Evolutionary conservation across 2,329 filamentous ascomycete genomes (phyloP), one percentile per base, ranked within the genome.

Genomic region (Fusarium pilosicola): DNA sequence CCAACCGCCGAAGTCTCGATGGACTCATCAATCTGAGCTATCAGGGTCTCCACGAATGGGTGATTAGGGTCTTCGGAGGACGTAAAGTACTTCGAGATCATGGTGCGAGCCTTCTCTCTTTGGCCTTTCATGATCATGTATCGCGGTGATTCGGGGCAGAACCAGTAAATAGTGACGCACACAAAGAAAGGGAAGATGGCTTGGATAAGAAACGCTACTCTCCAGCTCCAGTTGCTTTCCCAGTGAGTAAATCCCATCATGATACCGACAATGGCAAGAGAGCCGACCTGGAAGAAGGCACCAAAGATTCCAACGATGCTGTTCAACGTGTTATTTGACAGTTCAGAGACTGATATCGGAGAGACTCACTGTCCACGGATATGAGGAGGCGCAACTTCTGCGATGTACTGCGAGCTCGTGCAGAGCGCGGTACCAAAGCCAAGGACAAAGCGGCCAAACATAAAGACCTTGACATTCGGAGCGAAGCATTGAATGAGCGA

Each of bases 61-160:
- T 77, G 72, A 8, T 69, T 73, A 9, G 74, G 26, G 8, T 77
- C 74, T 9, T 77, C 66, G 2, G 70, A 52, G 1, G 74, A 75
- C 0, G 75, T 77, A 15, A 74, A 74, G 18, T 75, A 77, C 22
- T 38, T 51, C 0, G 75, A 70, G 26, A 77, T 76, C 28, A 73
- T 70, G 13, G 60, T 34, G 7, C 74, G 71, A 10, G 75, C 75
- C 58, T 76, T 73, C 12, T 76, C 62, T 6, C 68, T 30, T 18
- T 76, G 62, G 1, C 74, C 75, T 36, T 73, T 75, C 75, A 77
- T 77, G n/a, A 76, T 48, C 62, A 77, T 59, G 30, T 75, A 76
- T 32, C 75, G 70, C 3, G 75, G 75, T 5, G 75, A 77, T n/a
- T 77, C 74, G 4, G 75, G 75, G 28, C 75, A 77, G 30, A 70